Conservation (phyloP, 2,329 filamentous ascomycete species). For the Aspergillus novofumigatus region DNA sequence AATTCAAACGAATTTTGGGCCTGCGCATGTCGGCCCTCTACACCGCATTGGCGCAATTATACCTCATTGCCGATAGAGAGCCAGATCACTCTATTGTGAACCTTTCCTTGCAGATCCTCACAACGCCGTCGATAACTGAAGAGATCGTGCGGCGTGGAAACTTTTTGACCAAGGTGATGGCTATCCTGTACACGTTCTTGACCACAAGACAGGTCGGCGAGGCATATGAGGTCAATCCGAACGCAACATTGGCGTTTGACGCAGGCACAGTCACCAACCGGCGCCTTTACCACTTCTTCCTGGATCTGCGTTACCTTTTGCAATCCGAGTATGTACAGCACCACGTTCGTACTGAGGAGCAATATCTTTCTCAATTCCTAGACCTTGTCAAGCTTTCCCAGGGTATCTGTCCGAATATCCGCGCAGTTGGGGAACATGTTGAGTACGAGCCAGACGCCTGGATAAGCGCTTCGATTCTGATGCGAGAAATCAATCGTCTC, state of each 20-base stretch:
- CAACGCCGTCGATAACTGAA: constrained; percentile 91
- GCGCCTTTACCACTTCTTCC: constrained; percentile 95
- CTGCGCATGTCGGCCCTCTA: constrained; percentile 93
- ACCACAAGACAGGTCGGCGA: constrained; percentile 95
- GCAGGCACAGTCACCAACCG: constrained; percentile 91
- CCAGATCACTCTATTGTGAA: constrained; percentile 99
- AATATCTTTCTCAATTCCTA: constrained; percentile 90
- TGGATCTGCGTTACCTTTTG: constrained; percentile 88
- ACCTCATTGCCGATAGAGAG: constrained; percentile 91
- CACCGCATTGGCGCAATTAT: constrained; percentile 87
- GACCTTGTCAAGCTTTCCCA: constrained; percentile 95
- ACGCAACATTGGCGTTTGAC: constrained; percentile 86
- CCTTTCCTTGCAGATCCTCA: constrained; percentile 91
- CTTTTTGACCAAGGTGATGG: constrained; percentile 90
- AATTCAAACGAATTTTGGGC: constrained; percentile 92
- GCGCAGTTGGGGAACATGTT: constrained; percentile 90
- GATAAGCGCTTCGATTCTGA: constrained; percentile 94
- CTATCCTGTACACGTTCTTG: constrained; percentile 94
- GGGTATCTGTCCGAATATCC: constrained; percentile 89
- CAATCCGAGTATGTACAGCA: constrained; percentile 84
- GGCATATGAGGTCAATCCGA: constrained; percentile 80
- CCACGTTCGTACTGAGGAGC: constrained; percentile 72
- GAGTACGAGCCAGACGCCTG: constrained; percentile 98
- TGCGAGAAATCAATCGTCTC: constrained; percentile 88
- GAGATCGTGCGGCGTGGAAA: constrained; percentile 94